These are phyloP conservation scores for Curvularia hawaiiensis DNA, from an alignment of 2,329 filamentous ascomycete species.

Conservation along the genomic window DNA sequence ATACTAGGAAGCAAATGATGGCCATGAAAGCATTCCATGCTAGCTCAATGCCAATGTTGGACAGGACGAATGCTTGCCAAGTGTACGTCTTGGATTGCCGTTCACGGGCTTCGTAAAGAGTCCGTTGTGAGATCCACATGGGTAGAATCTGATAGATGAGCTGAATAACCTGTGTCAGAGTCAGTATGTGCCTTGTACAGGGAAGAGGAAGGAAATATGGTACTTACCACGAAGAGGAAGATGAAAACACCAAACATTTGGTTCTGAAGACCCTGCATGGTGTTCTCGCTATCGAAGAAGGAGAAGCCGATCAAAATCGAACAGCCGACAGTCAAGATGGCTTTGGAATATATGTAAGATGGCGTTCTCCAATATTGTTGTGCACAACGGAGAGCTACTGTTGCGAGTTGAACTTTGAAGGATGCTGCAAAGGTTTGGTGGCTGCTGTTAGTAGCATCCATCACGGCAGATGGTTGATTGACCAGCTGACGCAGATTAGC, in stretches of 20 bases:
- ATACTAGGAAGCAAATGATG: conserved; percentile 60
- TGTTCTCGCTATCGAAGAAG: conserved; percentile 47
- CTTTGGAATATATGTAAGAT: conserved; percentile 49
- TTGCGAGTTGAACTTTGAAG: conserved; percentile 39
- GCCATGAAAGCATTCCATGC: conserved; percentile 57
- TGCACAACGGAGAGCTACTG: conserved; percentile 51
- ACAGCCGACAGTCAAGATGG: conserved; percentile 33
- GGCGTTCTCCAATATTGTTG: conserved; percentile 56
- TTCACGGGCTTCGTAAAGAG: conserved; percentile 64
- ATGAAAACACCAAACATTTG: conserved; percentile 59
- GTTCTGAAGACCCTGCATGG: conserved; percentile 52
- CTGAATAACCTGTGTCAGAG: conserved; percentile 36
- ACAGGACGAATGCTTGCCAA: conserved; percentile 73
- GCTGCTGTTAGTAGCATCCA: conserved; percentile 52
- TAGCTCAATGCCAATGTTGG: conserved; percentile 73
- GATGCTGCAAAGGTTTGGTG: conserved; percentile 53
- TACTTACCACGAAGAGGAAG: conserved; percentile 46
- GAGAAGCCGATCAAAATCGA: conserved; percentile 48
- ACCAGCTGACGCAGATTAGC: conserved; percentile 47
- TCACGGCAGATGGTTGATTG: conserved; percentile 31
- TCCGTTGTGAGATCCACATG: conserved; percentile 60
- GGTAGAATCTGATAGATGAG: conserved; percentile 58
- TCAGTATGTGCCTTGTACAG: conserved; percentile 47
- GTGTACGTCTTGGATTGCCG: conserved; percentile 72
- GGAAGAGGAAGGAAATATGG: conserved; percentile 27